Evolutionary conservation across 179 eudicot genomes (phyloP).

Genomic region (Actinidia polygama): DNA sequence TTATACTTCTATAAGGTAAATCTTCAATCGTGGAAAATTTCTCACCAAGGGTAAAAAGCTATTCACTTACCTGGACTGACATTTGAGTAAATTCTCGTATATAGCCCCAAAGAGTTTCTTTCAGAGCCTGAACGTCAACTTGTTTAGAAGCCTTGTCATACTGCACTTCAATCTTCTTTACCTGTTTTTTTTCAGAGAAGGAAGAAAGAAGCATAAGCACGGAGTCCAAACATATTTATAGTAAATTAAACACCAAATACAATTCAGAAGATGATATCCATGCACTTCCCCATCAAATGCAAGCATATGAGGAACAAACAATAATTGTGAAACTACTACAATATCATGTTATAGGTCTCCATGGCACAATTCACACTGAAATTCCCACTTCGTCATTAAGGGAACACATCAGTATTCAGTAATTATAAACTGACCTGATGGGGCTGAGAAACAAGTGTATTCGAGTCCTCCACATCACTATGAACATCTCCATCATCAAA

Average conservation of each 20-base stretch:
- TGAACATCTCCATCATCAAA: slow-evolving; percentile 54
- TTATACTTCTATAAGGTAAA: background rate
- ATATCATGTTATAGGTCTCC: background rate
- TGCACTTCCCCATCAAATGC: background rate
- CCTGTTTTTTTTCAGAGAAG: slow-evolving; percentile 41
- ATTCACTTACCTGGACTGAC: slow-evolving; percentile 42
- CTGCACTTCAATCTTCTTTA: slow-evolving; percentile 84
- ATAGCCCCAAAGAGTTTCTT: slow-evolving; percentile 86
- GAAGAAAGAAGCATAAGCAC: background rate
- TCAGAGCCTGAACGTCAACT: slow-evolving; percentile 93
- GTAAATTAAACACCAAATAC: background rate
- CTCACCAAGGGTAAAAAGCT: background rate
- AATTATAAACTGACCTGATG: slow-evolving; percentile 55
- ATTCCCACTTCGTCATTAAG: background rate
- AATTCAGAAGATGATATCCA: background rate
- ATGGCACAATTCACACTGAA: background rate
- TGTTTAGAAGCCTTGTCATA: slow-evolving; percentile 93
- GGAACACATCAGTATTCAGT: background rate
- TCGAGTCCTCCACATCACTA: slow-evolving; percentile 62
- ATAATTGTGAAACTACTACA: background rate
- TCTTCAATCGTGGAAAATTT: background rate
- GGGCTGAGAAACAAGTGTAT: slow-evolving; percentile 61
- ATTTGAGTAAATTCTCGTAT: slow-evolving; percentile 47
- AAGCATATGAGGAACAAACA: background rate
- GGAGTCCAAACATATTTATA: background rate